Evolutionary conservation across 257 asterid species (phyloP).

Genomic region (Craterostigma plantagineum): DNA sequence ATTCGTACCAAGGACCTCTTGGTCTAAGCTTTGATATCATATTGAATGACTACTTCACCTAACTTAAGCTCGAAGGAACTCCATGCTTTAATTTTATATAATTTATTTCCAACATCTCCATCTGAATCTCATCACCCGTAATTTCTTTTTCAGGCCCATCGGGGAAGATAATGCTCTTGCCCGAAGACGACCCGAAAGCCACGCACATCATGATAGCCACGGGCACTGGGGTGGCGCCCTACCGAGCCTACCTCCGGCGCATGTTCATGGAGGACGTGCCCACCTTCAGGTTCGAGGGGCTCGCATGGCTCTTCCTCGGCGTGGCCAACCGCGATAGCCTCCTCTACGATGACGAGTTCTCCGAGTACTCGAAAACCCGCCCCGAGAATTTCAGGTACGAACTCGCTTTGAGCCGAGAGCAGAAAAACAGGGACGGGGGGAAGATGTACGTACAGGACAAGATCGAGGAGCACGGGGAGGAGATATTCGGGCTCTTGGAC

Average conservation of each 20-base stretch:
- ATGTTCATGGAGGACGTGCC: conserved; percentile 91
- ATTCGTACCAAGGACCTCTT: too few species aligned
- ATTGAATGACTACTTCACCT: too few species aligned
- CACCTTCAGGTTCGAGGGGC: conserved; percentile 61
- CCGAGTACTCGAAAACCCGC: conserved; percentile 43
- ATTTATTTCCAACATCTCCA: too few species aligned
- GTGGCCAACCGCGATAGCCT: conserved; percentile 87
- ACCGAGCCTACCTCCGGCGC: conserved; percentile 83
- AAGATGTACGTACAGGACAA: conserved; percentile 97
- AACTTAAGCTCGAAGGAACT: too few species aligned
- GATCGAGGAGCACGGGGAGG: conserved; percentile 87
- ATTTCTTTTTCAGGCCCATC: conserved; percentile 74
- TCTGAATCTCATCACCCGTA: too few species aligned
- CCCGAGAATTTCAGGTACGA: conserved; percentile 76
- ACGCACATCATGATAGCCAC: conserved; percentile 95
- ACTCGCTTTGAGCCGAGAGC: conserved; percentile 83
- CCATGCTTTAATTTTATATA: too few species aligned
- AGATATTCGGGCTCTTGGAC: conserved; percentile 72
- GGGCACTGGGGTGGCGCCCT: conserved; percentile 97
- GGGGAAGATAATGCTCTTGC: conserved; percentile 92
- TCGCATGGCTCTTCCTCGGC: conserved; percentile 97
- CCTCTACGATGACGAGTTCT: conserved; percentile 74
- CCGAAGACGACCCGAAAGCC: conserved; percentile 70
- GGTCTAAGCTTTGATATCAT: too few species aligned
- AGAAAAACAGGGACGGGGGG: conserved; percentile 72